Base-by-base conservation (phyloP, 176 grass and related monocot genomes). In the Chrysopogon serrulatus region DNA sequence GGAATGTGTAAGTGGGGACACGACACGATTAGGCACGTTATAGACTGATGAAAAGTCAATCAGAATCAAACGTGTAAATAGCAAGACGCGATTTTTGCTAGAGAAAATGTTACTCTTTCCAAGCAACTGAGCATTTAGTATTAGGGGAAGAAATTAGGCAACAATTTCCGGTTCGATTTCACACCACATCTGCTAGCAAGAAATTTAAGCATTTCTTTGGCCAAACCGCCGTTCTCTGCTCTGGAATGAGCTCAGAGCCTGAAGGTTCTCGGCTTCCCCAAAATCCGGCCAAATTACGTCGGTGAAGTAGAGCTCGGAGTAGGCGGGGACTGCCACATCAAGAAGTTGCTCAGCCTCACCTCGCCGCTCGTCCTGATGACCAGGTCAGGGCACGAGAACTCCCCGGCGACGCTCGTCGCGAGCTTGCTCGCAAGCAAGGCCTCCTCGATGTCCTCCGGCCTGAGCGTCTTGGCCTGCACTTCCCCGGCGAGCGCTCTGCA, bases 291-390 rank as follows among this genome's bases (percentile, higher is more conserved):
- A 88, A 48, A 83, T 44, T 44, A 80, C 87, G 35, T 84, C 17
- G 34, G 89, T 87, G 69, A 94, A 94, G 80, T 87, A 94, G 47
- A 89, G 84, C 89, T 91, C 92, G 15, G 86, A 78, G 73, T 94
- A 89, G 10, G 92, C 92, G n/a, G n/a, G 35, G 83, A 89, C 79
- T 94, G 89, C 92, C 86, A 94, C 54, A 94, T 56, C 43, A 94
- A 48, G 92, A 94, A 94, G 84, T 94, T 92, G 84, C 92, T 92
- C 73, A 94, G 65, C 77, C 89, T 68, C 3, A 65, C 34, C 84
- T 94, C 89, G 53, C 92, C 90, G 64, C 89, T 91, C 10, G 92
- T 94, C 14, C 92, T 79, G 54, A 94, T 85, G 77, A 94, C 78
- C 44, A 94, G 82, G 83, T 92, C 92, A 1, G 87, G 87, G 75